Evolutionary conservation across 768 basidiomycete genomes (phyloP).

Genomic region (Strobilomyces confusus): DNA sequence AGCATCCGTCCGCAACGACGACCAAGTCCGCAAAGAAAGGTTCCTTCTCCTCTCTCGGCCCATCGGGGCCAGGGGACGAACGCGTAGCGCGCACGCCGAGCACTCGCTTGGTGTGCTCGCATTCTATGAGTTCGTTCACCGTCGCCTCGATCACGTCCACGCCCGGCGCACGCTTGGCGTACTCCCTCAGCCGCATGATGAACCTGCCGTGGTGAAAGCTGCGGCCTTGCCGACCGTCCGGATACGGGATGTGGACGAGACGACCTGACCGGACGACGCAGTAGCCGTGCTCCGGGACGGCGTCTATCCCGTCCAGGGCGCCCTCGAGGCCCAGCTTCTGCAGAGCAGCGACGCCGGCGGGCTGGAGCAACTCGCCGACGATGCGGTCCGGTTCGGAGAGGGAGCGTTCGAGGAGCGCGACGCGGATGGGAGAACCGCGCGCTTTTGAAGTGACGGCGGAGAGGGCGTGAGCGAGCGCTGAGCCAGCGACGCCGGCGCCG

Average conservation of each 20-base stretch:
- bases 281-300: slow-evolving; percentile 80
- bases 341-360: slow-evolving; percentile 80
- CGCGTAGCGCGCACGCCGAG: slow-evolving; percentile 64
- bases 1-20: slow-evolving; percentile 90
- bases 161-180: slow-evolving; percentile 53
- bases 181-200: slow-evolving; percentile 70
- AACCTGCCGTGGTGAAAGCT: slow-evolving; percentile 95
- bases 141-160: slow-evolving; percentile 86
- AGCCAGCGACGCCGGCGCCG: slow-evolving; percentile 90
- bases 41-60: slow-evolving; percentile 41
- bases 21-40: slow-evolving; percentile 72
- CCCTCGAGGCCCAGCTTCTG: slow-evolving; percentile 70
- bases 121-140: slow-evolving; percentile 70
- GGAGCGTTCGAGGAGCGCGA: slow-evolving; percentile 88
- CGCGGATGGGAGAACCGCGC: slow-evolving; percentile 56
- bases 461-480: slow-evolving; percentile 81
- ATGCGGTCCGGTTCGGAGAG: slow-evolving; percentile 93
- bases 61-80: slow-evolving; percentile 29
- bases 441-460: slow-evolving; percentile 45
- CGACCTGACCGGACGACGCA: slow-evolving; percentile 62
- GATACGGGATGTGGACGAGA: slow-evolving; percentile 88
- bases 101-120: slow-evolving; percentile 45
- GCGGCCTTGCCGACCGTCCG: slow-evolving; percentile 63
- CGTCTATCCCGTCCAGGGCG: slow-evolving; percentile 84
- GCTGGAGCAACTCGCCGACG: slow-evolving; percentile 95